phyloP scores from a whole-genome alignment of 2,329 filamentous ascomycete species.

The Aspergillus tamarii region DNA sequence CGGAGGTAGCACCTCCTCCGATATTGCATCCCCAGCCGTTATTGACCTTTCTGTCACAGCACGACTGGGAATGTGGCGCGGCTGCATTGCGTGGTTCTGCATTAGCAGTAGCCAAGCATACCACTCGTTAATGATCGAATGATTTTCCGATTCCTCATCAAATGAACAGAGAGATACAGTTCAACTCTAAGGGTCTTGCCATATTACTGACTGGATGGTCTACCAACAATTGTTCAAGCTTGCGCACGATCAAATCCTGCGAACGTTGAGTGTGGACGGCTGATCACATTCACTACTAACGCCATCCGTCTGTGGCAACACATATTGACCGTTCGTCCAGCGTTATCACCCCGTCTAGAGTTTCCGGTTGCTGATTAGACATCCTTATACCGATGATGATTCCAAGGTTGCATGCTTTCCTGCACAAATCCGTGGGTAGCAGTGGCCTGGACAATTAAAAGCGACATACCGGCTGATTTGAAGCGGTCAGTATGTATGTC shows the following conservation, averaged over 20 bases:
- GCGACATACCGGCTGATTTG: not conserved
- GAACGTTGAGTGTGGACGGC: not conserved
- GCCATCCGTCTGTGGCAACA: not conserved
- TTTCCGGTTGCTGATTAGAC: conserved; percentile 9
- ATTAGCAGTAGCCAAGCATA: not conserved
- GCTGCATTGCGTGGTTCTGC: not conserved
- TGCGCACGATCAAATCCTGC: conserved; percentile 16
- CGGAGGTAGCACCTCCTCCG: not conserved
- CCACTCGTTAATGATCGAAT: not conserved
- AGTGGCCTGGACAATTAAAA: conserved; percentile 7
- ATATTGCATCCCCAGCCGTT: not conserved
- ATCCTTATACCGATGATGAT: conserved; percentile 10
- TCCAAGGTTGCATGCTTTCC: conserved; percentile 20
- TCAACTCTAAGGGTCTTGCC: not conserved
- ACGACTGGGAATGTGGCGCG: not conserved
- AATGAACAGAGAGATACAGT: not conserved
- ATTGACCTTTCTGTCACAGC: not conserved
- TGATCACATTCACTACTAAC: not conserved
- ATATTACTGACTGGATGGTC: conserved; percentile 1
- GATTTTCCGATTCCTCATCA: not conserved
- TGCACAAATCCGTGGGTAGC: conserved; percentile 21
- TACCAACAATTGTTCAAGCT: not conserved
- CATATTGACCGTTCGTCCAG: conserved; percentile 6
- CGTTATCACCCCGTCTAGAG: conserved; percentile 14
- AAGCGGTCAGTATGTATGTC: conserved; percentile 12